Evolutionary conservation across 228 moss, liverwort and hornwort species (phyloP).

Genomic region (Sphagnum fallax): DNA sequence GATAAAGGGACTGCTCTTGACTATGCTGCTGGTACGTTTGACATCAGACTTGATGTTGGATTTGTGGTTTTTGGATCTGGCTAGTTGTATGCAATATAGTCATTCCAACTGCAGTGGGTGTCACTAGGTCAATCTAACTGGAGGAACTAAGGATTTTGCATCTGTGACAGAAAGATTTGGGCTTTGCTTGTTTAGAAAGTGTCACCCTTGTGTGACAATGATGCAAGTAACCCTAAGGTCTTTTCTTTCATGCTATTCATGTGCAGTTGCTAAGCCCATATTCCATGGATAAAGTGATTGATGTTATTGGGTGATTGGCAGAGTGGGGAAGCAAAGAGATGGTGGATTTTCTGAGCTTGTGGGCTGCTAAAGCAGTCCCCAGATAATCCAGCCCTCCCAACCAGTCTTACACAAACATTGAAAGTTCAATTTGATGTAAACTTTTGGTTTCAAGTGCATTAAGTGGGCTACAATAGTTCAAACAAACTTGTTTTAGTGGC

Average conservation of each 20-base stretch:
- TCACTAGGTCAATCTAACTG: neutral
- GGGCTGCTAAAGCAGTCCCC: conserved; percentile 14
- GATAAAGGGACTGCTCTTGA: conserved; percentile 40
- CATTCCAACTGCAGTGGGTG: neutral
- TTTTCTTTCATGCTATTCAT: neutral
- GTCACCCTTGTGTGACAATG: neutral
- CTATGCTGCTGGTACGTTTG: conserved; percentile 26
- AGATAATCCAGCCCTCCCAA: neutral
- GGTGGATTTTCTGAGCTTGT: conserved; percentile 28
- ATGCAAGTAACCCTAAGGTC: neutral
- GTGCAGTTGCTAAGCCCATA: neutral
- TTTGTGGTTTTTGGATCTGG: too few relatives aligned
- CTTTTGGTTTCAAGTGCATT: too few relatives aligned
- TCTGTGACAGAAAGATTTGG: neutral
- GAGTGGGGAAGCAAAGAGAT: conserved; percentile 48
- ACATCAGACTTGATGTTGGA: neutral
- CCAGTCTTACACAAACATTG: too few relatives aligned
- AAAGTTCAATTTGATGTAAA: too few relatives aligned
- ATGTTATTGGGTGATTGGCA: conserved; percentile 2
- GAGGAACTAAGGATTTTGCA: too few relatives aligned
- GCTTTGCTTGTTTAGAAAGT: neutral
- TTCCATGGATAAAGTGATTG: neutral
- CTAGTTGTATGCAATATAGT: neutral
- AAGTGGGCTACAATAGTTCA: too few relatives aligned
- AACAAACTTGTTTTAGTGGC: too few relatives aligned